These are phyloP conservation scores for Rosa chinensis DNA, from an alignment of 306 rosid species.

Conservation along the genomic window DNA sequence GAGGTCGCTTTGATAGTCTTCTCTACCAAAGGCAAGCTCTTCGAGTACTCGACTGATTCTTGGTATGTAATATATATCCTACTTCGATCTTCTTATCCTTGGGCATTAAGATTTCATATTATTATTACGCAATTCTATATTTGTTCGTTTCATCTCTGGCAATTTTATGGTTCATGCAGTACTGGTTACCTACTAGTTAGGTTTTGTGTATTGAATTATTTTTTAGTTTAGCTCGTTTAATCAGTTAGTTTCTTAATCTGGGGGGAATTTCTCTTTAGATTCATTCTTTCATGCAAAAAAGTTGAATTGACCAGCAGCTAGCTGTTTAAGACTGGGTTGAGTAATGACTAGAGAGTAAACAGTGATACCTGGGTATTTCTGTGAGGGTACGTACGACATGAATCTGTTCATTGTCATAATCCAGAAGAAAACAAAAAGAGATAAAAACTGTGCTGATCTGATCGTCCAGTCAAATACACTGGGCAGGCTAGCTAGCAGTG, in stretches of 20 bases:
- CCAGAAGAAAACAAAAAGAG: neutral
- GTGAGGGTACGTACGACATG: neutral
- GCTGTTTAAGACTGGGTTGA: neutral
- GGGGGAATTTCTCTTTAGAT: no score
- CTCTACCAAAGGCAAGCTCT: constrained; percentile 87
- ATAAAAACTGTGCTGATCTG: neutral
- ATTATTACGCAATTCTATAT: neutral
- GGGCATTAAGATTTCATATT: neutral
- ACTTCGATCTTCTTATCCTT: neutral
- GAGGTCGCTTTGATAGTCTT: constrained; percentile 82
- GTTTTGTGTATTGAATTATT: neutral
- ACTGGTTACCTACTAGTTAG: neutral
- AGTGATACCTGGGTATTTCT: neutral
- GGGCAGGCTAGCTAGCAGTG: neutral
- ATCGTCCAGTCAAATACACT: neutral
- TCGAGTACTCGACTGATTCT: constrained; percentile 68
- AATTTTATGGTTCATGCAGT: neutral
- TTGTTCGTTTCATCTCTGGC: neutral
- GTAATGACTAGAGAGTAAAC: neutral
- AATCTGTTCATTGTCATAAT: neutral
- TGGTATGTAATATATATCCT: constrained; percentile 35
- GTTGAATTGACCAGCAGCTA: neutral
- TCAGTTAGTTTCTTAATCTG: neutral
- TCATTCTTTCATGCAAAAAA: neutral
- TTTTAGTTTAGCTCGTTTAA: neutral